phyloP scores from a whole-genome alignment of 345 rosid species.

The Hibiscus syriacus region DNA sequence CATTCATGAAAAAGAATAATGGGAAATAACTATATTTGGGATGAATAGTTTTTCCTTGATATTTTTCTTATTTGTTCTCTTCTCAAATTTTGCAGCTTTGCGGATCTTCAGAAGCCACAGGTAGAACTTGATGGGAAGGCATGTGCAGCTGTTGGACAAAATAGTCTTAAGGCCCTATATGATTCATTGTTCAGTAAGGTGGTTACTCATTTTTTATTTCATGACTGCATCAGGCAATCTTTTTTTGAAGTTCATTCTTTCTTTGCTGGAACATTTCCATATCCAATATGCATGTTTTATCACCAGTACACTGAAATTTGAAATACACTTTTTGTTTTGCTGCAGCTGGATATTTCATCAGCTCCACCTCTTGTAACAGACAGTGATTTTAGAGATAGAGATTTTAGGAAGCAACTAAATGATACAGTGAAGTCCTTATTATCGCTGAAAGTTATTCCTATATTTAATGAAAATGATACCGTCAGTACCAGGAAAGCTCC shows the following conservation, averaged over 20 bases:
- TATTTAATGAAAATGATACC: constrained; percentile 97
- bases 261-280: neutral
- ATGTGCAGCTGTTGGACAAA: constrained; percentile 99
- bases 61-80: neutral
- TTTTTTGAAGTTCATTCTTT: neutral
- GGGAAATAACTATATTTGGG: neutral
- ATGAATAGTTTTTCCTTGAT: neutral
- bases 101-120: constrained; percentile 97
- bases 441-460: constrained; percentile 66
- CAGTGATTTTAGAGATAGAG: constrained; percentile 67
- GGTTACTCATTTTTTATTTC: constrained; percentile 2
- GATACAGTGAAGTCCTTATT: constrained; percentile 71
- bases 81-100: constrained; percentile 45
- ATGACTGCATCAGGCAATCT: neutral
- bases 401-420: constrained; percentile 72
- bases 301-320: neutral
- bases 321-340: neutral
- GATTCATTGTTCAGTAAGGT: constrained; percentile 86
- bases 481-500: constrained; percentile 98
- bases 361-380: constrained; percentile 95
- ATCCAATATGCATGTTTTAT: neutral
- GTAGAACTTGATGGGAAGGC: constrained; percentile 90
- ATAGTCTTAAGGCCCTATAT: constrained; percentile 88
- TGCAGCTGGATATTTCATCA: constrained; percentile 86
- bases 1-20: neutral